Percentiles rank a stretch among this genome's conserved stretches.
Evolutionary conservation across 495 filamentous ascomycete species (phyloP).

Genomic region (Penicillium herquei): DNA sequence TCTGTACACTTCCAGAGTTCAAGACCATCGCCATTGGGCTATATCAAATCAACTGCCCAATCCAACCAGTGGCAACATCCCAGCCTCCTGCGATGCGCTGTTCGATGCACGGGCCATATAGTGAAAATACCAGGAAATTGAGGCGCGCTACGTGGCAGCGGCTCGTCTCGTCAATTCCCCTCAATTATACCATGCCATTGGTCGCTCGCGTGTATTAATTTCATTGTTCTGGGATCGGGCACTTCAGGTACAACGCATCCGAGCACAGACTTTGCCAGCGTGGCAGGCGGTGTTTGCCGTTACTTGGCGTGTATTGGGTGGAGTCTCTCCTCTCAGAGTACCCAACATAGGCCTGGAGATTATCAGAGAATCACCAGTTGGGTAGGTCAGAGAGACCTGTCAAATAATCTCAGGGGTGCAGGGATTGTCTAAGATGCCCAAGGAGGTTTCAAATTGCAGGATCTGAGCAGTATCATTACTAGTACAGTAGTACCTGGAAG

Average conservation of each 20-base stretch:
- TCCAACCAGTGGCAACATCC: constrained; percentile 1
- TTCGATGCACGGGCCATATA: background rate
- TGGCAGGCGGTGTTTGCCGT: constrained; percentile 1
- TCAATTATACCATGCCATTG: constrained; percentile 8
- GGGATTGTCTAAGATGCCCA: too few relatives aligned
- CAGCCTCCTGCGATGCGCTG: background rate
- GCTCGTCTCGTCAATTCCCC: constrained; percentile 6
- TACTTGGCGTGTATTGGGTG: background rate
- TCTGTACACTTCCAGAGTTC: too few relatives aligned
- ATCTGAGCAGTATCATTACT: background rate
- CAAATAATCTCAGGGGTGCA: too few relatives aligned
- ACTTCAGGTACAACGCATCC: background rate
- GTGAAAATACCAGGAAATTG: background rate
- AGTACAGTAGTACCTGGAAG: background rate
- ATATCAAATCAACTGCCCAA: background rate
- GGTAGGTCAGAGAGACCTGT: too few relatives aligned
- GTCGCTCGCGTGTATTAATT: background rate
- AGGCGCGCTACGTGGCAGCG: constrained; percentile 26
- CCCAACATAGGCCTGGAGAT: too few relatives aligned
- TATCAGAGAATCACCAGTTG: too few relatives aligned
- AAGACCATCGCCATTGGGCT: too few relatives aligned
- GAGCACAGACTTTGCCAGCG: constrained; percentile 1
- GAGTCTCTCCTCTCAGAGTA: background rate
- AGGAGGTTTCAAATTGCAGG: background rate
- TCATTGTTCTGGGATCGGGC: background rate